These are phyloP conservation scores for Mucor plumbeus DNA, from an alignment of 371 early-diverging fungal genomes.

Conservation along the genomic window DNA sequence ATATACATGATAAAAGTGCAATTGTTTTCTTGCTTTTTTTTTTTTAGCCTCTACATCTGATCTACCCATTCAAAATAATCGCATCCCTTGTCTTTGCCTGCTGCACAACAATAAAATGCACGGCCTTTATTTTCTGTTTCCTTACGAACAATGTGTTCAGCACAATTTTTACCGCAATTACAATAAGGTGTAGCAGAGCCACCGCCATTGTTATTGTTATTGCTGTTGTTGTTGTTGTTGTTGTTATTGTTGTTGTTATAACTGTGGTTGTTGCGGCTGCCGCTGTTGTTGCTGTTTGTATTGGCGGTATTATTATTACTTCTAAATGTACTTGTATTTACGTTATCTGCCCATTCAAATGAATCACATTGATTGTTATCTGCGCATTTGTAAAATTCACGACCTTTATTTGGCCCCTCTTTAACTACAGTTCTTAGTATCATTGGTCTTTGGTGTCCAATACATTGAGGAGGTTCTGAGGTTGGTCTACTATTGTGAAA, in stretches of 20 bases:
- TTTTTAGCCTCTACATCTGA: neutral
- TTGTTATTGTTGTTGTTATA: constrained; percentile 4
- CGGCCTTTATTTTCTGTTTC: constrained; percentile 57
- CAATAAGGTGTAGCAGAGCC: constrained; percentile 47
- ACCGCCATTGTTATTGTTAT: constrained; percentile 1
- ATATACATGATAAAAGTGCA: no score
- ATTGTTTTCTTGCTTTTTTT: neutral
- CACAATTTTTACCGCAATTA: constrained; percentile 54
- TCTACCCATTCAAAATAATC: constrained; percentile 30
- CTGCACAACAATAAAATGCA: constrained; percentile 51
- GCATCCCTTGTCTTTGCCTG: constrained; percentile 13
- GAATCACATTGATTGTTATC: constrained; percentile 7
- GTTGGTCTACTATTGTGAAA: neutral
- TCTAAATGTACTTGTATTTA: neutral
- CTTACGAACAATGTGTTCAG: constrained; percentile 38
- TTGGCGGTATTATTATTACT: no score
- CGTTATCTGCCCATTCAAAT: constrained; percentile 47
- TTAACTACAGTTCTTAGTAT: constrained; percentile 50
- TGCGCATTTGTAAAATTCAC: constrained; percentile 54
- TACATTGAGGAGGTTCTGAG: neutral
- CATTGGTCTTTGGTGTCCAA: constrained; percentile 43
- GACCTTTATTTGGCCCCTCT: constrained; percentile 69
- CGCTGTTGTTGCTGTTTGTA: neutral
- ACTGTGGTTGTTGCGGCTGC: neutral
- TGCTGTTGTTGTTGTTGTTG: constrained; percentile 16